Evolutionary conservation across 768 basidiomycete genomes (phyloP).

Genomic region (Sporobolomyces pararoseus): DNA sequence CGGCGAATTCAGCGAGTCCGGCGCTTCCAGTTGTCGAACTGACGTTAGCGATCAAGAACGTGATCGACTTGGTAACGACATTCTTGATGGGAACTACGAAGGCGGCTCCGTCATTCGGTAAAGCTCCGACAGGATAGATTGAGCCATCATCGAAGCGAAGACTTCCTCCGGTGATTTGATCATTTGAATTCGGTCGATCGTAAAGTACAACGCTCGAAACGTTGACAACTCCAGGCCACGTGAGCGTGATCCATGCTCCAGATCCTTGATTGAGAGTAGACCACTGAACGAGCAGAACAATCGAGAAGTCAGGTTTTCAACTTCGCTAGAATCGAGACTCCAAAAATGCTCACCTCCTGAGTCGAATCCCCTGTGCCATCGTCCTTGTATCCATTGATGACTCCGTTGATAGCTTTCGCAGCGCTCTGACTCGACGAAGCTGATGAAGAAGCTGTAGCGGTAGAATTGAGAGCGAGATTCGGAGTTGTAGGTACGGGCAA

Average conservation of each 20-base stretch:
- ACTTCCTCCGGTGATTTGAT: slow-evolving; percentile 4
- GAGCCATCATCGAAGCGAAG: slow-evolving; percentile 17
- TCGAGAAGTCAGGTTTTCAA: neutral
- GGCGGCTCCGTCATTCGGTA: slow-evolving; percentile 21
- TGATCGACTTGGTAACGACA: neutral
- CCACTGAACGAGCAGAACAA: slow-evolving; percentile 6
- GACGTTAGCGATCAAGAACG: slow-evolving; percentile 16
- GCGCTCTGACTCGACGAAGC: slow-evolving; percentile 4
- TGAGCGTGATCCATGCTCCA: slow-evolving; percentile 14
- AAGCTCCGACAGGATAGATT: neutral
- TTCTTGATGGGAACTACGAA: slow-evolving; percentile 7
- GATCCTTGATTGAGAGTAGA: slow-evolving; percentile 5
- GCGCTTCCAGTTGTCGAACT: slow-evolving; percentile 1
- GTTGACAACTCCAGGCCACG: slow-evolving; percentile 2
- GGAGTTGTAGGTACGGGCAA: neutral
- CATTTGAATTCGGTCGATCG: slow-evolving; percentile 30
- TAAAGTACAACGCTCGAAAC: slow-evolving; percentile 15
- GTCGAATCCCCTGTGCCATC: slow-evolving; percentile 14
- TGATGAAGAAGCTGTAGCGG: slow-evolving; percentile 1
- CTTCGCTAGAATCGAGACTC: no score
- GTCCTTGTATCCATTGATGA: slow-evolving; percentile 32
- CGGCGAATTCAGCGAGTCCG: slow-evolving; percentile 17
- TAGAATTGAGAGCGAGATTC: slow-evolving; percentile 22
- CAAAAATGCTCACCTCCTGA: neutral
- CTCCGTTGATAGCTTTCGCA: slow-evolving; percentile 26